Evolutionary conservation across 371 early-diverging fungal species (phyloP), one percentile per base, ranked within the genome.

Genomic region (Rhizopus microsporus): DNA sequence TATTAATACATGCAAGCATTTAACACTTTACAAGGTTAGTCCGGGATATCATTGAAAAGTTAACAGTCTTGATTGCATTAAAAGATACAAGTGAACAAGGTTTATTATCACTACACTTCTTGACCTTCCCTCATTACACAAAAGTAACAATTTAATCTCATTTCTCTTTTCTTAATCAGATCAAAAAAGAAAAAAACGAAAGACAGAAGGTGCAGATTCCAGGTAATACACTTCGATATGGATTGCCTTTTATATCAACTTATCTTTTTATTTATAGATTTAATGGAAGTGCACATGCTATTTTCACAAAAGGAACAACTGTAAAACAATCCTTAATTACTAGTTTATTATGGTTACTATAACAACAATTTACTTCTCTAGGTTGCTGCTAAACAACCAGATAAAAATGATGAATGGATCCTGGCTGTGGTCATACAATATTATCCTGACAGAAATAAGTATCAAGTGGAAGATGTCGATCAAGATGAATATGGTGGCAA

Each of bases 401-500:
- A 80, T 45, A 81, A 78, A 56, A 77, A 77, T 58, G 78, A 90
- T 66, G 88, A 89, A 65, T 90, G 90, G 91, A 88, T 92, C 35
- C 62, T 90, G 43, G 89, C 90, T 1, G 78, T 76, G 0, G 87
- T 89, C 4, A 63, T 87, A 15, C 70, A 72, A 23, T 92, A 84
- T 62, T 74, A 72, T 63, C 52, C 81, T 1, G 88, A 90, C 16
- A 84, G 83, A 58, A 83, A 84, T 62, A 81, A 70, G 83, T 87
- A 86, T 47, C 74, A 78, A 50, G 84, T 87, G n/a, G 92, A 88
- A 56, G 91, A 90, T 63, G 89, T 86, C 23, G 91, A 90, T 56
- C 86, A 82, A 42, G 84, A 88, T 42, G 84, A 88, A 42, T 66
- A 75, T 52, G 87, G 85, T 9, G 66, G 70, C 29, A 75, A 78